These are phyloP conservation scores for Phytophthora litchii DNA, from an alignment of 352 stramenopile genomes.

Conservation along the genomic window DNA sequence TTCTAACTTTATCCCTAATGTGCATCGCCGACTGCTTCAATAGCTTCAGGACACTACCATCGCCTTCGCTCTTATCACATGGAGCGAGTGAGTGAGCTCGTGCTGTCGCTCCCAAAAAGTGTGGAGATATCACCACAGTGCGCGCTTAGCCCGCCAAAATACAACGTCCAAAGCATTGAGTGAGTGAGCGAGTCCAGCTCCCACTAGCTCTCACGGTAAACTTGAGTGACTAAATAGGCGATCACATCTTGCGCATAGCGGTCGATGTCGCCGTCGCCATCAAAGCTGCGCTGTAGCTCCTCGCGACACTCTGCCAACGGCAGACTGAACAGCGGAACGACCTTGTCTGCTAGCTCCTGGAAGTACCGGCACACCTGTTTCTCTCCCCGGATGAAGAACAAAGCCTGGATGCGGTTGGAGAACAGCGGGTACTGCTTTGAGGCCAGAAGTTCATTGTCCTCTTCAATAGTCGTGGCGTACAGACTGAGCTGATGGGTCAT, in stretches of 20 bases:
- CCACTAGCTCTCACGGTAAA: constrained; percentile 77
- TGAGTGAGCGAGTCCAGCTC: constrained; percentile 16
- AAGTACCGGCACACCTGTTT: constrained; percentile 90
- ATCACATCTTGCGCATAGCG: constrained; percentile 90
- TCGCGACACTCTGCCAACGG: constrained; percentile 72
- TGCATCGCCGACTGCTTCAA: constrained; percentile 36
- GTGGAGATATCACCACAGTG: constrained; percentile 17
- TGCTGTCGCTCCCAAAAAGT: constrained; percentile 27
- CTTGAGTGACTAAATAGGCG: constrained; percentile 87
- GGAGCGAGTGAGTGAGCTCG: constrained; percentile 21
- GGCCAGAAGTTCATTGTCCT: constrained; percentile 85
- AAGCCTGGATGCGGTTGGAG: constrained; percentile 88
- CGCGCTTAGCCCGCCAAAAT: constrained; percentile 21
- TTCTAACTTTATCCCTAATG: constrained; percentile 53
- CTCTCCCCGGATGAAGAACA: constrained; percentile 90
- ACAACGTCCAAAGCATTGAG: constrained; percentile 30
- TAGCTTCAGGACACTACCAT: constrained; percentile 29
- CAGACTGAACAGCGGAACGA: constrained; percentile 83
- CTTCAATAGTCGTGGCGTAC: constrained; percentile 88
- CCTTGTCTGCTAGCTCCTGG: constrained; percentile 80
- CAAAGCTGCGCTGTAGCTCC: constrained; percentile 73
- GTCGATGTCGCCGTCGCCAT: constrained; percentile 81
- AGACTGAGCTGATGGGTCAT: constrained; percentile 83
- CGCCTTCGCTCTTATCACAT: constrained; percentile 14
- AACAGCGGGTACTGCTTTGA: constrained; percentile 82